phyloP scores from a whole-genome alignment of 163 green algal species.

The Chlamydomonas reinhardtii region DNA sequence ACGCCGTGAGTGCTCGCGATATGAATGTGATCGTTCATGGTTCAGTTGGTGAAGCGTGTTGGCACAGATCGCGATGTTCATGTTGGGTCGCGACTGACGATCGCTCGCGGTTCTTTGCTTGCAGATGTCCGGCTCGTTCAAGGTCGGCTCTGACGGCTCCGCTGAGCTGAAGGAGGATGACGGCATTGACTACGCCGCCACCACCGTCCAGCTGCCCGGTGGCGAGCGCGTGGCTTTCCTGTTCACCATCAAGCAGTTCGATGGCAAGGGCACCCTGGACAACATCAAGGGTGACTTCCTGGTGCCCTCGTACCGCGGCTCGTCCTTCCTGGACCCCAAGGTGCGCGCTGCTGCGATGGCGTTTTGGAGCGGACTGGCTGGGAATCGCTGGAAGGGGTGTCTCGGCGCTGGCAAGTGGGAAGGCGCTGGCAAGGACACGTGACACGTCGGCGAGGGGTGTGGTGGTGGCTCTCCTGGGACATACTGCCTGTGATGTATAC shows the following conservation, averaged over 20 bases:
- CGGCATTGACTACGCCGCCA: conserved; percentile 97
- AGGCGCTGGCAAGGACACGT: too few relatives aligned
- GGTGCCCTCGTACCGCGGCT: conserved; percentile 98
- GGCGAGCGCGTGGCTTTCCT: conserved; percentile 99
- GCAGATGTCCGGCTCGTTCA: conserved; percentile 90
- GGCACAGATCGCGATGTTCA: not conserved
- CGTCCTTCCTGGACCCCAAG: conserved; percentile 99
- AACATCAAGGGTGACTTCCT: conserved; percentile 96
- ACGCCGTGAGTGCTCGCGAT: conserved; percentile 73
- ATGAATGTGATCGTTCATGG: not conserved
- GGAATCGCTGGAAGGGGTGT: too few relatives aligned
- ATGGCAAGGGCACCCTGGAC: conserved; percentile 91
- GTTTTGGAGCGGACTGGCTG: too few relatives aligned
- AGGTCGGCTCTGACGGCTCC: conserved; percentile 87
- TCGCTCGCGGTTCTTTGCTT: not conserved
- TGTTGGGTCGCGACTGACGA: not conserved
- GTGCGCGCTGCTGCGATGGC: too few relatives aligned
- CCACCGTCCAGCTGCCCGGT: conserved; percentile 97
- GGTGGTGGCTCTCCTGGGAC: too few relatives aligned
- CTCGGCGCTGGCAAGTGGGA: too few relatives aligned
- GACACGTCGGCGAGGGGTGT: too few relatives aligned
- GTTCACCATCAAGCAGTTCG: conserved; percentile 98
- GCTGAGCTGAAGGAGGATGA: conserved; percentile 97
- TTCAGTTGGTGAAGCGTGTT: not conserved
- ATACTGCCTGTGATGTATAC: too few relatives aligned